Percentiles rank a stretch among this genome's conserved stretches.
Conservation (phyloP, 371 early-diverging fungal genomes). For the Mortierella sp. region DNA sequence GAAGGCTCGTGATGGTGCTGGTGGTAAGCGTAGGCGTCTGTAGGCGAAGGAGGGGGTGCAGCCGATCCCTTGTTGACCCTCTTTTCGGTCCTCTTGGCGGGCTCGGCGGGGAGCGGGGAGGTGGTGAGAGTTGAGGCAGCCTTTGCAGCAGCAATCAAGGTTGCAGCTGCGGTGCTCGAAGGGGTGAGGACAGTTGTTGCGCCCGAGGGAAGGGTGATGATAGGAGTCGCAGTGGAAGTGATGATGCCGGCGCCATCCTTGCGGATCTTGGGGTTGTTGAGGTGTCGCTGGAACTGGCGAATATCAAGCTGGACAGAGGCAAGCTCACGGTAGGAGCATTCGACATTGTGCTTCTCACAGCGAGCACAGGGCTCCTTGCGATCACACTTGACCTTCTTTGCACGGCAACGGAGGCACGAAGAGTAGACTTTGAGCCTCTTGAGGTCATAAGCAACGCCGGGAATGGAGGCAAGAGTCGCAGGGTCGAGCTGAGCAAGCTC, state of each 20-base stretch:
- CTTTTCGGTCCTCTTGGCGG: constrained; percentile 27
- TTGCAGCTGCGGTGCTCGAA: constrained; percentile 24
- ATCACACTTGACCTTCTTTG: constrained; percentile 21
- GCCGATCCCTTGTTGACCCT: constrained; percentile 8
- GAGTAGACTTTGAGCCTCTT: constrained; percentile 17
- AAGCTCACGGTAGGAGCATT: constrained; percentile 21
- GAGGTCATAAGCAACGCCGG: constrained; percentile 18
- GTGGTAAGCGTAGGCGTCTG: background rate
- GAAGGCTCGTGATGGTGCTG: background rate
- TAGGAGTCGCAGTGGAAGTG: constrained; percentile 24
- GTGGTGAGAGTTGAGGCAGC: constrained; percentile 23
- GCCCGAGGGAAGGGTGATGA: constrained; percentile 19
- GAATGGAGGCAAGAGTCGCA: constrained; percentile 19
- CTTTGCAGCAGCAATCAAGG: constrained; percentile 28
- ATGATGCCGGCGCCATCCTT: constrained; percentile 24
- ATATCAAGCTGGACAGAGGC: constrained; percentile 24
- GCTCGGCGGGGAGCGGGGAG: constrained; percentile 19
- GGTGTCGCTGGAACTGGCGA: constrained; percentile 14
- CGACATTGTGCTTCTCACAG: constrained; percentile 17
- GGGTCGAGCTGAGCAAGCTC: constrained; percentile 26
- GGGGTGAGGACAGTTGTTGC: constrained; percentile 34
- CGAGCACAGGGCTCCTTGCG: constrained; percentile 22
- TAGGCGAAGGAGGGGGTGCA: constrained; percentile 13
- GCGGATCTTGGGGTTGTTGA: constrained; percentile 14
- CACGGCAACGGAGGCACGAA: constrained; percentile 13